These are phyloP conservation scores for Entonaema liquescens DNA, from an alignment of 495 filamentous ascomycete species.

Conservation along the genomic window DNA sequence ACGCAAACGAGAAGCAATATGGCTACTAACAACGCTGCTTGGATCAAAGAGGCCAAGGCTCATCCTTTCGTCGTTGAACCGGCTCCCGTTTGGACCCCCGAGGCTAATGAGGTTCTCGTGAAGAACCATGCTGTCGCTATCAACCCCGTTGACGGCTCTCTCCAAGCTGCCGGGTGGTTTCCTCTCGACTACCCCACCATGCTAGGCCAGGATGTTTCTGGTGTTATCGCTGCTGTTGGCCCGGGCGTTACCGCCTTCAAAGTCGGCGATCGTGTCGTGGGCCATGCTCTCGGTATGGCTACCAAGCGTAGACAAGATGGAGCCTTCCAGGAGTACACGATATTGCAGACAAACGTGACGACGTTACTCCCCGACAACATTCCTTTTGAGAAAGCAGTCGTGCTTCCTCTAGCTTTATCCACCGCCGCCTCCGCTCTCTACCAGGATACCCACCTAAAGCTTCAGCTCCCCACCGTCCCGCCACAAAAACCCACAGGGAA, in stretches of 20 bases:
- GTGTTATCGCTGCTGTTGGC: constrained; percentile 58
- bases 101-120: constrained; percentile 50
- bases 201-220: constrained; percentile 63
- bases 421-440: constrained; percentile 61
- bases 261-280: constrained; percentile 54
- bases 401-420: constrained; percentile 57
- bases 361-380: constrained; percentile 53
- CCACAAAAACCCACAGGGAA: constrained; percentile 47
- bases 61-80: constrained; percentile 46
- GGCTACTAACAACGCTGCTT: constrained; percentile 46
- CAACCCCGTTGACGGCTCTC: constrained; percentile 59
- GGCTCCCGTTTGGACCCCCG: constrained; percentile 44
- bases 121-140: constrained; percentile 52
- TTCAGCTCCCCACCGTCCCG: constrained; percentile 36
- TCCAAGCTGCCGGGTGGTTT: constrained; percentile 49
- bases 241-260: constrained; percentile 53
- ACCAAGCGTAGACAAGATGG: constrained; percentile 31
- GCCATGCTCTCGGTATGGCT: constrained; percentile 37
- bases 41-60: constrained; percentile 30
- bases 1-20: constrained; percentile 21
- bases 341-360: constrained; percentile 41
- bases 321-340: constrained; percentile 54
- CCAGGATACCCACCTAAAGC: constrained; percentile 49
- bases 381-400: constrained; percentile 52
- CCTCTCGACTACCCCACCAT: constrained; percentile 56